Evolutionary conservation across 306 rosid species (phyloP), one percentile per base, ranked within the genome.

Genomic region (Quercus gilva): DNA sequence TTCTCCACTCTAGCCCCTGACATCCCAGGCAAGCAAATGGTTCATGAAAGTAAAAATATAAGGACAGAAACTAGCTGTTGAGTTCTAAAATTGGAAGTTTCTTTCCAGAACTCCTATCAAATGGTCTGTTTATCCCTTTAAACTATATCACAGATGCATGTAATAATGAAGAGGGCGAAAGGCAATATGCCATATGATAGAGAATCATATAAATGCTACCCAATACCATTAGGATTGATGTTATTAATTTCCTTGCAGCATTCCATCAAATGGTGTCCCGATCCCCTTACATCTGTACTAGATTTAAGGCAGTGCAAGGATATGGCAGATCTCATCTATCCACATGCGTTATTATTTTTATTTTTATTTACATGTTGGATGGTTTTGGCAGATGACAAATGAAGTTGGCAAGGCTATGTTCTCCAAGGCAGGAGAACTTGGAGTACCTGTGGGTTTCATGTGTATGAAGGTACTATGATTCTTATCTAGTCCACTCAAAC

Each of bases 371-470:
- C 65, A 49, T 14, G 26, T 49, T 49, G 21, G 58, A 20, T 15
- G 26, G 69, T 72, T 73, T 74, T 5, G 79, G 83, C 87, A 94
- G 98, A 92, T 94, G 98, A 92, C 97, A 74, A 94, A 94, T 79
- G 87, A 89, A 83, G 75, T 89, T 37, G 98, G 98, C 71, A 94
- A 85, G 75, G 87, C 92, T 55, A 63, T 94, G 64, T 92, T 91
- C 85, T 84, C 74, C 59, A 91, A 74, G 69, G 97, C 98, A 4
- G 97, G 97, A 80, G 96, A 94, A 81, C 97, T 94, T 65, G 88
- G 89, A 82, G 81, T 91, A 61, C 90, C 94, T 25, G 97, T 92
- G 76, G 90, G 96, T 74, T 90, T 94, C 86, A 82, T 94, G 94
- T 92, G 97, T 86, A 91, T 88, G 97, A 91, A 92, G 96, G 97